Conservation (phyloP, 176 grass and related monocot species). For the Zea luxurians region DNA sequence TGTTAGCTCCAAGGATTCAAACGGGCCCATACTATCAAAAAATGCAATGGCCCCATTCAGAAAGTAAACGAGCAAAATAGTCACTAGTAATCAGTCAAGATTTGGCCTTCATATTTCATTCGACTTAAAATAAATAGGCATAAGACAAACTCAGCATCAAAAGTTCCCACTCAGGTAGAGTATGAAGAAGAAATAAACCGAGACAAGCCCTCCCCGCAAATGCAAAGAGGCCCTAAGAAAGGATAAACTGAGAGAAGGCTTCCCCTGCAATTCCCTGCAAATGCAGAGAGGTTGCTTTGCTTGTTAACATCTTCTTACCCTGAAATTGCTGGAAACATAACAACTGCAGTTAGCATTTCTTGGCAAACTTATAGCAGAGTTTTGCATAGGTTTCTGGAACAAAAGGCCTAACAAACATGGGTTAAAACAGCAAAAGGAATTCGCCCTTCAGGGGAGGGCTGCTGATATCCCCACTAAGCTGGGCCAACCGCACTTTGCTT, state of each 20-base stretch:
- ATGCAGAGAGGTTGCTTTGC: too few relatives aligned
- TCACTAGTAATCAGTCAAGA: not conserved
- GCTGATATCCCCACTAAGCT: conserved; percentile 18
- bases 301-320: not conserved
- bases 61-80: not conserved
- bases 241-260: too few relatives aligned
- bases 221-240: too few relatives aligned
- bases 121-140: conserved; percentile 10
- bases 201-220: too few relatives aligned
- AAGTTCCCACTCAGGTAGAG: too few relatives aligned
- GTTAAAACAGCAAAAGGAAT: not conserved
- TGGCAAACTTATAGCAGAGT: conserved; percentile 2
- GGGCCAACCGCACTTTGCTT: conserved; percentile 1
- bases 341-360: conserved; percentile 25
- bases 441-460: conserved; percentile 19
- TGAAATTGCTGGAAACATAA: conserved; percentile 20
- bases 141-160: not conserved
- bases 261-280: too few relatives aligned
- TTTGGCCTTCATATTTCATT: conserved; percentile 2
- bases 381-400: conserved; percentile 1
- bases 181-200: too few relatives aligned
- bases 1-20: not conserved
- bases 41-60: not conserved
- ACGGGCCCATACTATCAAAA: not conserved
- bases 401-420: conserved; percentile 13